Conservation (phyloP, 768 basidiomycete genomes). For the Russula vinacea region DNA sequence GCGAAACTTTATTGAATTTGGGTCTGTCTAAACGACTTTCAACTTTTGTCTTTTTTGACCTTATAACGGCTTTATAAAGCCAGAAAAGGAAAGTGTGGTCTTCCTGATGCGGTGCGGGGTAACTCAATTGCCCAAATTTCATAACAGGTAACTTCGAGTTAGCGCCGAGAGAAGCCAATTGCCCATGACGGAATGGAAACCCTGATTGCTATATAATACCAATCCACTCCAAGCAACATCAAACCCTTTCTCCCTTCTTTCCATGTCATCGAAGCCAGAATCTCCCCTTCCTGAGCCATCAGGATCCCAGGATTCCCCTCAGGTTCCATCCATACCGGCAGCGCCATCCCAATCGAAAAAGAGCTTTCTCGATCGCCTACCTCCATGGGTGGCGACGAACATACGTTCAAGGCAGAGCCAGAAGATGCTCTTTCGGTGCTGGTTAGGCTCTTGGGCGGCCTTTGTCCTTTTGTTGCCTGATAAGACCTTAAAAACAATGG, state of each 20-base stretch:
- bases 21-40: no score
- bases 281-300: slow-evolving; percentile 3
- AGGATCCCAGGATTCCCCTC: slow-evolving; percentile 1
- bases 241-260: neutral
- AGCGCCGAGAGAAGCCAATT: neutral
- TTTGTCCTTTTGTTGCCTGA: slow-evolving; percentile 44
- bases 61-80: no score
- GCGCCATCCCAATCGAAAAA: slow-evolving; percentile 1
- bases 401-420: slow-evolving; percentile 39
- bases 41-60: no score
- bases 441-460: slow-evolving; percentile 41
- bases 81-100: no score
- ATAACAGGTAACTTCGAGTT: no score
- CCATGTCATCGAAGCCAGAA: slow-evolving; percentile 20
- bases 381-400: slow-evolving; percentile 41
- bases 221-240: neutral
- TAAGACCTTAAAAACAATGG: slow-evolving; percentile 39
- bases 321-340: neutral
- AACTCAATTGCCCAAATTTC: neutral
- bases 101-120: no score
- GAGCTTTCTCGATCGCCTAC: slow-evolving; percentile 35
- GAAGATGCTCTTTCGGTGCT: slow-evolving; percentile 43
- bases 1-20: no score
- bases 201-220: neutral
- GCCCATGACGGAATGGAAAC: no score